A percentile compares a stretch with the other conserved stretches of the same genome.
Conservation (phyloP, 371 early-diverging fungal species). For the Capniomyces stellatus region DNA sequence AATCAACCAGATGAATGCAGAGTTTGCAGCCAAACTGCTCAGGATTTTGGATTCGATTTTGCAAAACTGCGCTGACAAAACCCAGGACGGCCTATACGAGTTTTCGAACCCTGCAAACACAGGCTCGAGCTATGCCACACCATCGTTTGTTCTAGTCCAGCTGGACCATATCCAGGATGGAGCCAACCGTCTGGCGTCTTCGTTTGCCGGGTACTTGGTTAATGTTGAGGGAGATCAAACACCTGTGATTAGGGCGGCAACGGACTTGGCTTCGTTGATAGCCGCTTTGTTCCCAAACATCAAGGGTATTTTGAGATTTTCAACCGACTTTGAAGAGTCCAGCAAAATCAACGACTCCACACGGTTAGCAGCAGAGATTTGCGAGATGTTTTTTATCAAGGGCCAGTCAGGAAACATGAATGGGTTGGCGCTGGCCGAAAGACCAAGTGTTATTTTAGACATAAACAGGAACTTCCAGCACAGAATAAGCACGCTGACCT, state of each 20-base stretch:
- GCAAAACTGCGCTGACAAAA: slow-evolving; percentile 63
- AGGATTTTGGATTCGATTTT: slow-evolving; percentile 78
- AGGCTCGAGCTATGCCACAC: slow-evolving; percentile 76
- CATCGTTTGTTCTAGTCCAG: slow-evolving; percentile 76
- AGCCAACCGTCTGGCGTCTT: slow-evolving; percentile 57
- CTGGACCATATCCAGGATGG: slow-evolving; percentile 67
- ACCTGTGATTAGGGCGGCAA: slow-evolving; percentile 67
- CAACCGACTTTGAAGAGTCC: slow-evolving; percentile 52
- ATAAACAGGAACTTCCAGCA: slow-evolving; percentile 58
- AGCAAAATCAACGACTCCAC: slow-evolving; percentile 59
- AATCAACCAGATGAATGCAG: slow-evolving; percentile 37
- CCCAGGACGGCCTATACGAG: slow-evolving; percentile 72
- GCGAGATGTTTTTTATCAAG: slow-evolving; percentile 61
- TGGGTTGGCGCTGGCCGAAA: slow-evolving; percentile 42
- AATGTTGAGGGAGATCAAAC: slow-evolving; percentile 66
- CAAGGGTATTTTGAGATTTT: slow-evolving; percentile 76
- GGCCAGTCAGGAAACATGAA: slow-evolving; percentile 63
- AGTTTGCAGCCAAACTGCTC: slow-evolving; percentile 53
- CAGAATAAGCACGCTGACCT: slow-evolving; percentile 45
- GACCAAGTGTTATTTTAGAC: slow-evolving; percentile 49
- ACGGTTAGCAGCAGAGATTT: slow-evolving; percentile 40
- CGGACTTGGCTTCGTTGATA: slow-evolving; percentile 62
- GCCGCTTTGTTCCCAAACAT: slow-evolving; percentile 65
- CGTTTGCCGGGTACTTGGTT: slow-evolving; percentile 53
- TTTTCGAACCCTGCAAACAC: slow-evolving; percentile 56